phyloP scores from a whole-genome alignment of 306 rosid species.

The Begonia masoniana region DNA sequence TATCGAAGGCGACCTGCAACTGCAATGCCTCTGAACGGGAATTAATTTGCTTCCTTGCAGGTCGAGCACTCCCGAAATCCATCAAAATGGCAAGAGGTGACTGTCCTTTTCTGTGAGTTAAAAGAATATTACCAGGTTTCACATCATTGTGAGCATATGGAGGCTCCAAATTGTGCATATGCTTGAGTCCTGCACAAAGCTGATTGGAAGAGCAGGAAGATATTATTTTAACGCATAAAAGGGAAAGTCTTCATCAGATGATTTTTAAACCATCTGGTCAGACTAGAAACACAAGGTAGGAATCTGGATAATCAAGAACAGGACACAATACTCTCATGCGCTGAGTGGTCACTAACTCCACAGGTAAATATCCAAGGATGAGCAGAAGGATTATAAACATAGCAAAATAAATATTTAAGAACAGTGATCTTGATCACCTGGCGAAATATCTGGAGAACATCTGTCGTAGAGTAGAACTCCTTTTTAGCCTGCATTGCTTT shows the following conservation, averaged over 20 bases:
- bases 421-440: constrained; percentile 38
- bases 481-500: constrained; percentile 73
- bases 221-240: too few relatives aligned
- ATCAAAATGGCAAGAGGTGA: constrained; percentile 85
- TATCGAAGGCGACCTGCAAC: constrained; percentile 53
- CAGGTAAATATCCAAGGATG: too few relatives aligned
- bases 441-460: constrained; percentile 82
- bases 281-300: too few relatives aligned
- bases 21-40: constrained; percentile 89
- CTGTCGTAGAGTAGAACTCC: constrained; percentile 72
- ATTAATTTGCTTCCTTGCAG: constrained; percentile 67
- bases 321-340: too few relatives aligned
- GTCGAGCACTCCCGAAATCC: constrained; percentile 98
- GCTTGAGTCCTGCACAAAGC: constrained; percentile 98
- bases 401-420: too few relatives aligned
- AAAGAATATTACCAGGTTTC: constrained; percentile 89
- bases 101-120: constrained; percentile 68
- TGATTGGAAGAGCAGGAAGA: too few relatives aligned
- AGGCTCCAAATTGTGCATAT: constrained; percentile 86
- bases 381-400: too few relatives aligned
- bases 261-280: too few relatives aligned
- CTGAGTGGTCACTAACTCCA: too few relatives aligned
- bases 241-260: too few relatives aligned
- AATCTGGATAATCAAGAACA: too few relatives aligned
- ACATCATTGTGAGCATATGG: constrained; percentile 98